phyloP scores from a whole-genome alignment of 805 yeast species.

The Ogataea zsoltii region DNA sequence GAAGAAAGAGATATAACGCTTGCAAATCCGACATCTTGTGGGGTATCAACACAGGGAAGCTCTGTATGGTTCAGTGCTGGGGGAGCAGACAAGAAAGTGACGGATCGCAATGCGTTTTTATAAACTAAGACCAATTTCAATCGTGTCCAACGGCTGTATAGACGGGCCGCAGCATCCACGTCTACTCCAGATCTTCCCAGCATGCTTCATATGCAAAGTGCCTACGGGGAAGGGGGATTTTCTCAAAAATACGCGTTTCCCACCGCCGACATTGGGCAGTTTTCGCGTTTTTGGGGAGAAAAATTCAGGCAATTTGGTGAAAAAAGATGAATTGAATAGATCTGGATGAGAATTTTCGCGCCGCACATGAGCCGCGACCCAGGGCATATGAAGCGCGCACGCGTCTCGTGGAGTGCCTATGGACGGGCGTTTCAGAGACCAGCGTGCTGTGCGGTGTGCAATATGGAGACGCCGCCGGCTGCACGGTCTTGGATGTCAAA shows the following conservation, averaged over 20 bases:
- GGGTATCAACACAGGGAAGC: not conserved
- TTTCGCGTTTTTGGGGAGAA: slow-evolving; percentile 5
- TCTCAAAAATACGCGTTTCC: not conserved
- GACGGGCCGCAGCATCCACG: not conserved
- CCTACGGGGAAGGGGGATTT: slow-evolving; percentile 7
- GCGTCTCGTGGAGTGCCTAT: no score
- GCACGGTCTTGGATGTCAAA: no score
- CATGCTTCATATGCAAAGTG: slow-evolving; percentile 4
- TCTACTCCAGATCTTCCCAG: slow-evolving; percentile 2
- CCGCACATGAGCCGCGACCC: not conserved
- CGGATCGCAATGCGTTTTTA: not conserved
- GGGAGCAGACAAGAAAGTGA: not conserved
- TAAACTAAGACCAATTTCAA: not conserved
- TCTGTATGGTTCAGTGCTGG: no score
- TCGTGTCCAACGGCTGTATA: not conserved
- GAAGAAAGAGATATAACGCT: slow-evolving; percentile 54
- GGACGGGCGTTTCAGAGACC: no score
- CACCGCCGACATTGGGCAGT: not conserved
- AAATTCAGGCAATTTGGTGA: not conserved
- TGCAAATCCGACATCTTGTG: slow-evolving; percentile 41
- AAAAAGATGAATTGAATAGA: not conserved
- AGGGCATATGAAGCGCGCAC: not conserved
- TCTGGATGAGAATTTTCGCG: no score
- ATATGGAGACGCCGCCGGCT: no score
- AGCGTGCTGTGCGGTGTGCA: no score